Base-by-base conservation (phyloP, 441 rosid species). In the Syzygium malaccense region DNA sequence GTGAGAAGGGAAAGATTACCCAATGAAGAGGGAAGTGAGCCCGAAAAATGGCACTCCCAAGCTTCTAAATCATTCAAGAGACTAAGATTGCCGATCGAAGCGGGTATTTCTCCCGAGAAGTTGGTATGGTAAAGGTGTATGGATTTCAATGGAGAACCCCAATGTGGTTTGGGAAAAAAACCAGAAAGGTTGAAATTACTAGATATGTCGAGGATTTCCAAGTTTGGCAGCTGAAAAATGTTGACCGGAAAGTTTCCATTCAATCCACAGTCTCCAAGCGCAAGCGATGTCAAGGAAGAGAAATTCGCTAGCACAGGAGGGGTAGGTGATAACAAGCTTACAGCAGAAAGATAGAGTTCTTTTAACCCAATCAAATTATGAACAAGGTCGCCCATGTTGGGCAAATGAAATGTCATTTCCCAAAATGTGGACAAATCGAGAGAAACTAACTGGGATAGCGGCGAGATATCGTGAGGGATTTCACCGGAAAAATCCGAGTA, bases 11-110 rank as follows among this genome's bases (percentile, higher is more conserved):
- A 17, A 66, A 66, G 75, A 66, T 32, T 66, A 32, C 45, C 45
- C 78, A 66, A 4, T 66, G 45, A 66, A 66, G 78, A 66, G 26
- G 78, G 78, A 66, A 66, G 45, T 4, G 7, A 32, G 18, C 78
- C 26, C 2, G 45, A 71, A 2, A 62, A 7, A 62, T 62, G 15
- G 20, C 71, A 62, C 11, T 0, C 0, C 0, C 0, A 0, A 2
- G 11, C 20, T 0, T 0, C 0, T n/a, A 62, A 62, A 5, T 62
- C 11, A 62, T 62, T 62, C 55, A 87, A 78, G n/a, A 68, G 58
- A 48, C 17, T 80, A 32, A 89, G 86, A 57, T 85, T 85, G 48
- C 89, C 87, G 20, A 90, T 87, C 17, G 88, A 90, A 56, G 9
- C n/a, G 1, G 89, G 90, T 48, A 90, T 66, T 86, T 86, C 86